These are phyloP conservation scores for Manihot esculenta DNA, from an alignment of 441 rosid genomes.

Conservation along the genomic window DNA sequence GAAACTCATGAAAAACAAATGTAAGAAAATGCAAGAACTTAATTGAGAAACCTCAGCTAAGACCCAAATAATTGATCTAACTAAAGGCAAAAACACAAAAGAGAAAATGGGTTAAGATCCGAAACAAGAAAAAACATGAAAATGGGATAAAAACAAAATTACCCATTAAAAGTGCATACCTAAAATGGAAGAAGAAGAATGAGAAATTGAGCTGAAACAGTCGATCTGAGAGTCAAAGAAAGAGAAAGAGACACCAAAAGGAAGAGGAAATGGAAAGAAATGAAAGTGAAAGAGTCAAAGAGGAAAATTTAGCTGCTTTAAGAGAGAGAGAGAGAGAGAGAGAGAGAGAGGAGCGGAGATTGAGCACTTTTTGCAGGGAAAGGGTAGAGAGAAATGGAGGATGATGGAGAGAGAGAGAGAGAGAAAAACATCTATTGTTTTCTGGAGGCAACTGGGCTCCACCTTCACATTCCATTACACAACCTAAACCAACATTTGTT, in stretches of 20 bases:
- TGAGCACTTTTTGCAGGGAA: constrained; percentile 26
- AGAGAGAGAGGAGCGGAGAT: constrained; percentile 16
- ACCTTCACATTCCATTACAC: background rate
- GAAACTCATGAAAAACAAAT: background rate
- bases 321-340: no score
- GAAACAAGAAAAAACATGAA: background rate
- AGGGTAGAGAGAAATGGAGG: constrained; percentile 25
- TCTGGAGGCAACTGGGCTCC: constrained; percentile 22
- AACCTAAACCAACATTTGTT: background rate
- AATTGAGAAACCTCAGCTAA: constrained; percentile 6
- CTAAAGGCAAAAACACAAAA: background rate
- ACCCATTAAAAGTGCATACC: constrained; percentile 10
- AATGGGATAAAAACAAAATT: background rate
- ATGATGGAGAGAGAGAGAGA: constrained; percentile 3
- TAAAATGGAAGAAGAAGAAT: background rate
- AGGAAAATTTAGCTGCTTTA: no score
- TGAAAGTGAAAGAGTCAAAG: background rate
- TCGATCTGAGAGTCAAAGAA: constrained; percentile 12
- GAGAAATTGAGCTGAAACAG: background rate
- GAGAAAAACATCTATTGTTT: background rate
- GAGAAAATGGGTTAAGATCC: background rate
- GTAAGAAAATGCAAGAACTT: background rate
- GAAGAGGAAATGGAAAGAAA: background rate
- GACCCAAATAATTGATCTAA: background rate
- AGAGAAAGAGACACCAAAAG: background rate